Evolutionary conservation across 1,284 basidiomycete genomes (phyloP).

Genomic region (Malassezia vespertilionis): DNA sequence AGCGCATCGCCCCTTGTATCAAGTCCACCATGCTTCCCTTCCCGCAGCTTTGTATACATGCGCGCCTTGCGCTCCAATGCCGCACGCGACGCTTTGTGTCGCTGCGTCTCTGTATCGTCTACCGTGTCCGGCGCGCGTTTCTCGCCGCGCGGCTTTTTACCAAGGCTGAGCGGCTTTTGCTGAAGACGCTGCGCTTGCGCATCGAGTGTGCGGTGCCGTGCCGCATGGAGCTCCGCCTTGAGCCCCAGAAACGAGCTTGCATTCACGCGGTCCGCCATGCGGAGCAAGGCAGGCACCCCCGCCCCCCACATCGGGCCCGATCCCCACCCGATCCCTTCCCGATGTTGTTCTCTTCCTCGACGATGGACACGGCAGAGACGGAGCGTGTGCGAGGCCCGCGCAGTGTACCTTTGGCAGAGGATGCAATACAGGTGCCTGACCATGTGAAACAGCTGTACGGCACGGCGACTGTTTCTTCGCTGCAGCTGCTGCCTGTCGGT

Average conservation of each 20-base stretch:
- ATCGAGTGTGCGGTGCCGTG: slow-evolving; percentile 11
- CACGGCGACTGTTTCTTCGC: slow-evolving; percentile 3
- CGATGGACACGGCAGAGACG: background rate
- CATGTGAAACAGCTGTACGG: background rate
- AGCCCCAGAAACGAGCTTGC: slow-evolving; percentile 23
- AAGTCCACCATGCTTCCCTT: slow-evolving; percentile 69
- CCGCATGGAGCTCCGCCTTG: slow-evolving; percentile 26
- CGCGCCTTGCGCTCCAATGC: slow-evolving; percentile 67
- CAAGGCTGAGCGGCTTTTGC: no score
- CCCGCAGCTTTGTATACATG: slow-evolving; percentile 67
- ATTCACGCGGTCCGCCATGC: slow-evolving; percentile 1
- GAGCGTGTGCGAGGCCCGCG: background rate
- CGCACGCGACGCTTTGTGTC: slow-evolving; percentile 55
- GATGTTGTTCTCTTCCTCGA: background rate
- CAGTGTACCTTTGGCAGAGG: background rate
- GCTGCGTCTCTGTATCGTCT: background rate
- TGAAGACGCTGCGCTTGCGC: no score
- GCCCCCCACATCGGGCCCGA: background rate
- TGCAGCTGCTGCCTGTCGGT: slow-evolving; percentile 9
- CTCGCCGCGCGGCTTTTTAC: no score
- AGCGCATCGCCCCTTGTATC: slow-evolving; percentile 56
- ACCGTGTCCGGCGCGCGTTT: background rate
- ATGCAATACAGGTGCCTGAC: background rate
- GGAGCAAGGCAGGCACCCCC: background rate
- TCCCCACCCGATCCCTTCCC: no score